Conservation (phyloP, 108 stramenopile species). For the Skeletonema grethae region DNA sequence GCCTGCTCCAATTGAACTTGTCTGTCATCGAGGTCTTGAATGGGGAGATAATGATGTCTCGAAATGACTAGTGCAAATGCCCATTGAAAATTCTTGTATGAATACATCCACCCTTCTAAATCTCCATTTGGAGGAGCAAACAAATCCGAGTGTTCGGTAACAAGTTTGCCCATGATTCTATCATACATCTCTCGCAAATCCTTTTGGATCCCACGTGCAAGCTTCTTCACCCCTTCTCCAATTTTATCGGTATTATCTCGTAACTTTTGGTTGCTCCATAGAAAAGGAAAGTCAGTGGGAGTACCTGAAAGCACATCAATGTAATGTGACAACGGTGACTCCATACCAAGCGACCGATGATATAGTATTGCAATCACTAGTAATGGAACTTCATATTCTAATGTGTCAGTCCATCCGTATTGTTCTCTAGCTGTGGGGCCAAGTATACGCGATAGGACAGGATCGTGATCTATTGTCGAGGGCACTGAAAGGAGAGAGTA, state of each 20-base stretch:
- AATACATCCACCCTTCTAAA: conserved; percentile 47
- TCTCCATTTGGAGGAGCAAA: conserved; percentile 53
- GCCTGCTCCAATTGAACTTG: neutral
- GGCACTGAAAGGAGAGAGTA: conserved; percentile 66
- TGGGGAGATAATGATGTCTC: conserved; percentile 80
- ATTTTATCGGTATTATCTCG: conserved; percentile 22
- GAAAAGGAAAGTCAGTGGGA: conserved; percentile 67
- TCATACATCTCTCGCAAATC: conserved; percentile 78
- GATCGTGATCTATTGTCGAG: conserved; percentile 80
- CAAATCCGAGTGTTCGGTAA: conserved; percentile 53
- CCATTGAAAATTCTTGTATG: conserved; percentile 77
- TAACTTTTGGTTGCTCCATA: conserved; percentile 60
- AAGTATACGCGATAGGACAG: conserved; percentile 57
- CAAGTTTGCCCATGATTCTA: conserved; percentile 51
- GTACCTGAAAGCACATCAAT: conserved; percentile 53
- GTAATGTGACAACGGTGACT: conserved; percentile 61
- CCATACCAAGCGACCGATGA: conserved; percentile 58
- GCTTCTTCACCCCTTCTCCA: conserved; percentile 50
- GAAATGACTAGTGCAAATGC: conserved; percentile 88
- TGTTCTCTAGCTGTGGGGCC: conserved; percentile 58
- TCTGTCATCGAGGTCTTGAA: conserved; percentile 55
- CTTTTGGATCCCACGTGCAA: conserved; percentile 60
- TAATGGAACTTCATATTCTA: conserved; percentile 71
- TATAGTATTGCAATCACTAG: conserved; percentile 75
- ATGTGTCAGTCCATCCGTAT: conserved; percentile 63